Evolutionary conservation across 805 yeast species (phyloP), one percentile per base, ranked within the genome.

Genomic region (Zygosaccharomyces rouxii): DNA sequence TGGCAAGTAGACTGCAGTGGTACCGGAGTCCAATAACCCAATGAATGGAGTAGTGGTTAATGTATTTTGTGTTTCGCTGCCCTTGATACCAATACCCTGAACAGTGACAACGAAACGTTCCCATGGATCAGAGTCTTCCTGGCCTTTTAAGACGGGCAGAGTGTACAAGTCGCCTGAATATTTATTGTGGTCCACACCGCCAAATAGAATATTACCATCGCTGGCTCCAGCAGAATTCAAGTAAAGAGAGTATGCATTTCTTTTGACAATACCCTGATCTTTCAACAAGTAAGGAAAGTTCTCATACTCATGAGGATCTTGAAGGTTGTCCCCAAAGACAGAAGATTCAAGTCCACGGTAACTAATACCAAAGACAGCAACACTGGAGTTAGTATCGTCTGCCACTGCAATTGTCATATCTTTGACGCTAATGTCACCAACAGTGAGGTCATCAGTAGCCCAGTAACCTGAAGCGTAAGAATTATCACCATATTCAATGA

Each of bases 111-210:
- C 21, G 11, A 33, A 33, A 46, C 77, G 69, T 51, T 60, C 61
- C 31, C 57, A 46, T 35, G 60, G 62, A 19, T 41, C 43, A 14
- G 30, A 11, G 28, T 56, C 55, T 64, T 14, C 64, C 59, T 33
- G 5, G 10, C 4, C 10, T 11, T 33, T 10, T 19, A 23, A 49
- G 35, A 25, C 38, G 38, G 28, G 54, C 16, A 78, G 59, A 18
- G 71, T 55, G 18, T 59, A 54, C 26, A 78, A 63, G 22, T 59
- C 55, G 18, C 83, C 83, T 1, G 59, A 33, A 59, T 73, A 78
- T 59, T 74, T 76, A 44, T 74, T 66, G 37, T 70, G 72, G 55
- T 80, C 83, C 28, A 79, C 70, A 23, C 77, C 84, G 16, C 84
- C 83, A 65, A 80, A 80, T 44, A 79, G 62, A 38, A 79, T 61